Conservation (phyloP, 345 rosid species). For the Populus davidiana region DNA sequence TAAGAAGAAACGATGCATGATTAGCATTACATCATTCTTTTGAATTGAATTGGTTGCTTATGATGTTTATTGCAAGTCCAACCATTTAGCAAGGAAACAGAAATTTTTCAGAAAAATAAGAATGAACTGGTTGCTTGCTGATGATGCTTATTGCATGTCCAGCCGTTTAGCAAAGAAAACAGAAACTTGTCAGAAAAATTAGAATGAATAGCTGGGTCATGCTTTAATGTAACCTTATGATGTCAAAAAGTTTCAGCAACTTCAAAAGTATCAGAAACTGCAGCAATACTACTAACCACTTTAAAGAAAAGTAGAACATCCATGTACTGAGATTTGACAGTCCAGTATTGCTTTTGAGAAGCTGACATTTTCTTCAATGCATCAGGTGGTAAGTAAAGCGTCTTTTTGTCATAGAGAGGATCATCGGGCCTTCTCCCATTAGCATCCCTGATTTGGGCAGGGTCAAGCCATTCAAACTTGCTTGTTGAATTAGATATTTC, state of each 20-base stretch:
- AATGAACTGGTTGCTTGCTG: too few species aligned
- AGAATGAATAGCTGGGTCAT: neutral
- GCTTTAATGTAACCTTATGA: neutral
- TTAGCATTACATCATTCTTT: too few species aligned
- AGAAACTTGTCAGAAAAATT: neutral
- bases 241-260: neutral
- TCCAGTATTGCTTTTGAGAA: constrained; percentile 92
- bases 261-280: neutral
- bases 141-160: too few species aligned
- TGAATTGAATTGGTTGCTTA: too few species aligned
- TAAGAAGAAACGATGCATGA: too few species aligned
- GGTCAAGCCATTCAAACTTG: constrained; percentile 92
- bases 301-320: constrained; percentile 88
- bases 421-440: constrained; percentile 73
- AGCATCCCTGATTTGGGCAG: constrained; percentile 64
- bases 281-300: constrained; percentile 68
- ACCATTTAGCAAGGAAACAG: too few species aligned
- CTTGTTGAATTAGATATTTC: constrained; percentile 42
- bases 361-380: constrained; percentile 79
- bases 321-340: constrained; percentile 77
- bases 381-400: constrained; percentile 77
- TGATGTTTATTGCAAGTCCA: too few species aligned
- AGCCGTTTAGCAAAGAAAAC: too few species aligned
- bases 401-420: constrained; percentile 71
- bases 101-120: too few species aligned